Conservation (phyloP, 305 asterid species). For the Solanum hybrid region DNA sequence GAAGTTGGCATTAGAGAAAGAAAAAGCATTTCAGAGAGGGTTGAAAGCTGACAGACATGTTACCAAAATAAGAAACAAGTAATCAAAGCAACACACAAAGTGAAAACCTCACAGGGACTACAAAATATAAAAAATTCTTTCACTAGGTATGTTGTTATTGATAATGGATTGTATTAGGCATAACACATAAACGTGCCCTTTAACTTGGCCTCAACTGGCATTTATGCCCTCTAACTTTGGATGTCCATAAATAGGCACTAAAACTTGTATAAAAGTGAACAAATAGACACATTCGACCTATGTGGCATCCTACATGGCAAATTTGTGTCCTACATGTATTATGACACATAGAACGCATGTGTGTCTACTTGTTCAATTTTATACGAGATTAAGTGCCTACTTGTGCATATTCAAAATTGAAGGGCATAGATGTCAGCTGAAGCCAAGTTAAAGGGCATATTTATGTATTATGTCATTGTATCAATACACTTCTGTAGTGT, state of each 20-base stretch:
- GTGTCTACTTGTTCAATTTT: neutral
- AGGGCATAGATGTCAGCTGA: neutral
- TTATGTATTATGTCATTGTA: neutral
- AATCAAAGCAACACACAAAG: neutral
- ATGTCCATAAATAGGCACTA: neutral
- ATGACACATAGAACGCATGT: neutral
- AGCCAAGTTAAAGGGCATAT: neutral
- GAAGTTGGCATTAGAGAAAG: slow-evolving; percentile 11
- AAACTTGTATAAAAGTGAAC: neutral
- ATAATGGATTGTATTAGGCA: neutral
- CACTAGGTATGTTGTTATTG: neutral
- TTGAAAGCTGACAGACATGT: neutral
- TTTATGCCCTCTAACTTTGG: neutral
- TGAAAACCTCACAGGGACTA: neutral
- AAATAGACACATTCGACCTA: neutral
- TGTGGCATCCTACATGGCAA: neutral
- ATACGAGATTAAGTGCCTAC: neutral
- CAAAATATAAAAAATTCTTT: neutral
- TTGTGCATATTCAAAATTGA: neutral
- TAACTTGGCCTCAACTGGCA: neutral
- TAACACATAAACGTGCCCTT: neutral
- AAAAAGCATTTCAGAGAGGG: neutral
- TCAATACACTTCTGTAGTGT: neutral
- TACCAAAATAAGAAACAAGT: neutral
- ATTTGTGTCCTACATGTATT: neutral